Conservation (phyloP, 139 green algal species). For the Chara braunii region DNA sequence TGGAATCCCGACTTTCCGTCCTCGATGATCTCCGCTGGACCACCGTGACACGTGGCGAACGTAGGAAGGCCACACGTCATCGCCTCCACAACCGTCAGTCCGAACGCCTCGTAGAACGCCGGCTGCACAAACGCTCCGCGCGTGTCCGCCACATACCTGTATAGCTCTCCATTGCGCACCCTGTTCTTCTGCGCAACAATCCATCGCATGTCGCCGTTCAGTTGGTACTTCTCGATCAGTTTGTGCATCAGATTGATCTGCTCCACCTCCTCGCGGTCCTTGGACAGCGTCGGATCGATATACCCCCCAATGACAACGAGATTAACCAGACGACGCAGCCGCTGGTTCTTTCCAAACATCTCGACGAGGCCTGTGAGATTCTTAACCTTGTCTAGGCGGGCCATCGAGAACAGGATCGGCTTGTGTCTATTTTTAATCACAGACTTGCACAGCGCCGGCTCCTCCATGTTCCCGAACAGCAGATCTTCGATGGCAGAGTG, state of each 20-base stretch:
- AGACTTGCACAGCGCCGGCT: too few species aligned
- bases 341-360: conserved; percentile 52
- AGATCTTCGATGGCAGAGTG: conserved; percentile 62
- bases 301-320: conserved; percentile 72
- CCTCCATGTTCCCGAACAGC: conserved; percentile 57
- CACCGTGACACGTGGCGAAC: conserved; percentile 61
- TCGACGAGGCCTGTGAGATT: conserved; percentile 70
- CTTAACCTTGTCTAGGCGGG: conserved; percentile 73
- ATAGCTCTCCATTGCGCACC: background rate
- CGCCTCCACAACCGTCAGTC: conserved; percentile 67
- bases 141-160: conserved; percentile 51
- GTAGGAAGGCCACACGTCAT: conserved; percentile 61
- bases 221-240: conserved; percentile 53
- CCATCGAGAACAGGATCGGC: conserved; percentile 77
- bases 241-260: too few species aligned
- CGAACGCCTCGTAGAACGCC: conserved; percentile 49
- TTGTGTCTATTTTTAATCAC: conserved; percentile 53
- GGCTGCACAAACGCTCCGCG: conserved; percentile 55
- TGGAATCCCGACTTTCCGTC: conserved; percentile 64
- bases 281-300: conserved; percentile 50
- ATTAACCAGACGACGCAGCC: conserved; percentile 58
- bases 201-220: conserved; percentile 27
- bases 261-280: conserved; percentile 62
- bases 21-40: conserved; percentile 64
- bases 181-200: conserved; percentile 3